Conservation (phyloP, 345 rosid genomes). For the Salix caprea region DNA sequence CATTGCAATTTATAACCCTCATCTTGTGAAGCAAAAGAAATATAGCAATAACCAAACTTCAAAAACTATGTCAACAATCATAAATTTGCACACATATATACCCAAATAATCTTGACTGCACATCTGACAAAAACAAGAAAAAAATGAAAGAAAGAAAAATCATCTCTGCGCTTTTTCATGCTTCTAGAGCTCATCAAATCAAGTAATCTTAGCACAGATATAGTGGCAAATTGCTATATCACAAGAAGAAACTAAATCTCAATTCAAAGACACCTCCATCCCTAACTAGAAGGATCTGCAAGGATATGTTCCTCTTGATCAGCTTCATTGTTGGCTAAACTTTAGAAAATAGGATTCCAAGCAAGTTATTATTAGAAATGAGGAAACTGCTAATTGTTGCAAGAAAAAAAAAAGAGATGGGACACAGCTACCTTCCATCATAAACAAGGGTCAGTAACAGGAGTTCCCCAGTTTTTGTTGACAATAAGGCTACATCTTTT, state of each 20-base stretch:
- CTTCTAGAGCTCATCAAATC: neutral
- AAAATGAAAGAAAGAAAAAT: too few relatives aligned
- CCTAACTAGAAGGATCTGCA: too few relatives aligned
- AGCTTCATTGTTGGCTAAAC: too few relatives aligned
- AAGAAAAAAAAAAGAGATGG: conserved; percentile 1
- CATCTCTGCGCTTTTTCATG: neutral
- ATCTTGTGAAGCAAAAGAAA: neutral
- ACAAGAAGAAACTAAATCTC: neutral
- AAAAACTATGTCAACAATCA: neutral
- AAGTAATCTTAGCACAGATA: neutral
- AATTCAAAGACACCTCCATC: too few relatives aligned
- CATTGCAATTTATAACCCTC: neutral
- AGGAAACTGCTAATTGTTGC: too few relatives aligned
- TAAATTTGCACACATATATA: neutral
- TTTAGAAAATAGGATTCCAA: too few relatives aligned
- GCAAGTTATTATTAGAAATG: too few relatives aligned
- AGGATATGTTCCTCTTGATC: too few relatives aligned
- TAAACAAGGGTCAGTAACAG: conserved; percentile 81
- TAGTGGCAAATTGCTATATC: neutral
- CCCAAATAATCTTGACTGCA: neutral
- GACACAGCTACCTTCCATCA: conserved; percentile 68
- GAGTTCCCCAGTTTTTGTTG: conserved; percentile 86
- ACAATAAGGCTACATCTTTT: conserved; percentile 78
- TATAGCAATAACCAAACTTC: neutral
- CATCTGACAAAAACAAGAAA: neutral